These are phyloP conservation scores for Xylaria sp. DNA, from an alignment of 2,329 filamentous ascomycete genomes.

Conservation along the genomic window DNA sequence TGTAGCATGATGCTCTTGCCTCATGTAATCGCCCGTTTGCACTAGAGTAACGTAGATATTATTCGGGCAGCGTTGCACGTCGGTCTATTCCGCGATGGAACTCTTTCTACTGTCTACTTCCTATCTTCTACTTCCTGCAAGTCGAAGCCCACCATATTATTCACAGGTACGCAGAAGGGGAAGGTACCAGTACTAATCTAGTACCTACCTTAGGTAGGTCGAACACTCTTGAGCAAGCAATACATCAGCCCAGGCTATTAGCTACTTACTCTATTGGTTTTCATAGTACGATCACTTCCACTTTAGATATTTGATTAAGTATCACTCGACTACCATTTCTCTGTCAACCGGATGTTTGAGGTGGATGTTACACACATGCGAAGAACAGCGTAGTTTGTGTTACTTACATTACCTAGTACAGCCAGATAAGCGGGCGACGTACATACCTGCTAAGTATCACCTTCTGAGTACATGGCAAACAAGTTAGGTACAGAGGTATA, in stretches of 20 bases:
- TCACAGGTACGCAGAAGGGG: background rate
- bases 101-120: no score
- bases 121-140: background rate
- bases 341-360: background rate
- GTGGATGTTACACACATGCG: background rate
- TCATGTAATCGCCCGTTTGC: slow-evolving; percentile 28
- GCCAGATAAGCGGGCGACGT: slow-evolving; percentile 19
- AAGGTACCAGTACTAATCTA: background rate
- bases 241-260: background rate
- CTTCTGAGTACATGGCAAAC: slow-evolving; percentile 38
- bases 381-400: slow-evolving; percentile 11
- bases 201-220: no score
- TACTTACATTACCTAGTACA: no score
- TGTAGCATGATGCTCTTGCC: slow-evolving; percentile 2
- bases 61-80: background rate
- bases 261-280: background rate
- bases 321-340: background rate
- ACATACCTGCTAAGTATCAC: slow-evolving; percentile 20
- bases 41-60: slow-evolving; percentile 10
- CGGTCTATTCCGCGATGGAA: background rate
- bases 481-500: slow-evolving; percentile 26
- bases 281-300: background rate
- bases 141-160: background rate
- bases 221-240: background rate
- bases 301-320: background rate